Conservation (phyloP, 2,329 filamentous ascomycete genomes). For the Drechslerella coelobrocha region DNA sequence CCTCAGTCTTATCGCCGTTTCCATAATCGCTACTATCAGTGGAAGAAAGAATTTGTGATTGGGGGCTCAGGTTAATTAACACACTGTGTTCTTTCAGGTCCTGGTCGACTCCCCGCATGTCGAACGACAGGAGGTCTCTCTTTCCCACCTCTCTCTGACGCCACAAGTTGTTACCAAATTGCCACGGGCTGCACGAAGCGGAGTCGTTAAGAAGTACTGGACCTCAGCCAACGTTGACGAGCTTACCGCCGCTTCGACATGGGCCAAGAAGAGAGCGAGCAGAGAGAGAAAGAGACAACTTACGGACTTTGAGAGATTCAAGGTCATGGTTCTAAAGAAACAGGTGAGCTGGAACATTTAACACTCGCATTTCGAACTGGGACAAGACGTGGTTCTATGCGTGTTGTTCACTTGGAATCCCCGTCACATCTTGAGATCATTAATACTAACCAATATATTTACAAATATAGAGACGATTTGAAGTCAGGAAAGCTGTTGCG, state of each 20-base stretch:
- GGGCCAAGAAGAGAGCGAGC: slow-evolving; percentile 91
- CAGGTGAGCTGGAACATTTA: slow-evolving; percentile 69
- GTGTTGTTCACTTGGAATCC: not conserved
- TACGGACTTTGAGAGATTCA: slow-evolving; percentile 99
- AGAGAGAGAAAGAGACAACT: slow-evolving; percentile 85
- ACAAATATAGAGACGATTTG: slow-evolving; percentile 74
- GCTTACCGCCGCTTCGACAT: slow-evolving; percentile 90
- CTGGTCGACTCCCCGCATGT: slow-evolving; percentile 91
- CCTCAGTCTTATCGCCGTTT: not conserved
- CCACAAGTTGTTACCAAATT: slow-evolving; percentile 85
- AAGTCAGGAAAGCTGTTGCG: slow-evolving; percentile 94
- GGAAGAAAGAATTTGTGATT: not conserved
- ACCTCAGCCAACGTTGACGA: slow-evolving; percentile 87
- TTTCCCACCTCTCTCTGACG: slow-evolving; percentile 86
- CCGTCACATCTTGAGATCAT: not conserved
- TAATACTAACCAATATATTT: not conserved
- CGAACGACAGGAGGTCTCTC: slow-evolving; percentile 82
- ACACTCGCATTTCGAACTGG: not conserved
- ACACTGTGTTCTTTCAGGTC: slow-evolving; percentile 3
- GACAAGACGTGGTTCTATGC: not conserved
- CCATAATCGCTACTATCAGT: not conserved
- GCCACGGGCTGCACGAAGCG: slow-evolving; percentile 81
- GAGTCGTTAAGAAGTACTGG: slow-evolving; percentile 85
- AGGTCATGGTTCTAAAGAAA: slow-evolving; percentile 99
- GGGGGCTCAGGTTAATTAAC: too few relatives aligned